Evolutionary conservation across 179 eudicot genomes (phyloP), one percentile per base, ranked within the genome.

Genomic region (Vitellaria paradoxa): DNA sequence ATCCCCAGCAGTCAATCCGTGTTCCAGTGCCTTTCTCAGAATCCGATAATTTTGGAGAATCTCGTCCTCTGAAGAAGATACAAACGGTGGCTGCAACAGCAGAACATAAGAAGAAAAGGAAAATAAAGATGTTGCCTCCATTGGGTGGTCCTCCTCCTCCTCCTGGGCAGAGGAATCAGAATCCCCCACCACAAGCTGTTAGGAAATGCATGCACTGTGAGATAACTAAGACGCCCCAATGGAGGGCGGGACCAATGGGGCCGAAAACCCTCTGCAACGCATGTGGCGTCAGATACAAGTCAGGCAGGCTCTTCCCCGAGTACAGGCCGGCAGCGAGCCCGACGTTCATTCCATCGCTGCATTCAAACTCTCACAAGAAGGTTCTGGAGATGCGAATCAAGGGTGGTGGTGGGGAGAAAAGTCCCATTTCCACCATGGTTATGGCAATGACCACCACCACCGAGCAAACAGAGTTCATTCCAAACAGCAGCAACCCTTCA

Each of bases 271-370:
- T 92, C 12, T 92, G 97, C 82, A 92, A 92, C 30, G 97, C 97
- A 0, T 92, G 97, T 80, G 97, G 97, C 13, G 97, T 92, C 73
- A 93, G 97, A 7, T 82, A 87, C 82, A 92, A 92, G 74, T 88
- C 95, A 0, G 97, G 97, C 42, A 84, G 97, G n/a, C 92, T 92
- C 70, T 92, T 82, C 81, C 97, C 97, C 0, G 97, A 92, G 81
- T 92, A 92, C 74, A 87, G 97, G 59, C 97, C 97, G 0, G 97
- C 95, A 3, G 95, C 97, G 17, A 92, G 97, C 80, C 97, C 97
- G 3, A 92, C 95, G 1, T 92, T 89, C 42, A 78, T 89, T 13
- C 92, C 97, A 0, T 46, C 91, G 0, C 18, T 92, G 84, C 97
- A 92, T 82, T 92, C 97, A 15, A 92, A 92, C 65, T 92, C 97